Conservation (phyloP, 805 yeast genomes). For the Saccharomyces cerevisiae region DNA sequence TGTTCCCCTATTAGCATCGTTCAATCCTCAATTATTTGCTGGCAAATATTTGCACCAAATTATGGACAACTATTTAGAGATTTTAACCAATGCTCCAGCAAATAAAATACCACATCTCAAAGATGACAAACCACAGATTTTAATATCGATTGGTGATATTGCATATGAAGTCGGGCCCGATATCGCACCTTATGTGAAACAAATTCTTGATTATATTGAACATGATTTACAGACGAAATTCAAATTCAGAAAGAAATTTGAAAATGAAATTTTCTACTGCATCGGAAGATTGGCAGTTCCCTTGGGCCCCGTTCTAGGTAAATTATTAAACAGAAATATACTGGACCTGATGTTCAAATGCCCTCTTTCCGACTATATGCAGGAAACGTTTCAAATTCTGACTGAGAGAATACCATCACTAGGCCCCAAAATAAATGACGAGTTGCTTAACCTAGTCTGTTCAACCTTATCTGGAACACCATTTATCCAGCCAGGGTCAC, state of each 20-base stretch:
- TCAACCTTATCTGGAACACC: conserved; percentile 66
- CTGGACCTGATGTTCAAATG: conserved; percentile 70
- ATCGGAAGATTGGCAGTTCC: conserved; percentile 74
- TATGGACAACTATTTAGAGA: conserved; percentile 65
- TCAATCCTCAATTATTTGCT: conserved; percentile 63
- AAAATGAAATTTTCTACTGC: conserved; percentile 79
- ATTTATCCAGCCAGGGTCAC: conserved; percentile 81
- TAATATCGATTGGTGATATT: conserved; percentile 72
- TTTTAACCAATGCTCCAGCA: conserved; percentile 53
- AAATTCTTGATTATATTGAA: conserved; percentile 66
- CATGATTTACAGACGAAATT: conserved; percentile 52
- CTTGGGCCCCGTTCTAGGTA: conserved; percentile 81
- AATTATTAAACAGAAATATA: conserved; percentile 70
- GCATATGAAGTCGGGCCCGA: conserved; percentile 64
- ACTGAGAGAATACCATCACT: conserved; percentile 67
- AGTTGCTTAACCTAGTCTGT: conserved; percentile 61
- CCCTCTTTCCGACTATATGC: conserved; percentile 68
- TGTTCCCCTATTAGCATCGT: conserved; percentile 69
- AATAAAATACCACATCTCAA: conserved; percentile 4
- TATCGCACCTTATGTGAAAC: conserved; percentile 78
- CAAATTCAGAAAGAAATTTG: conserved; percentile 58
- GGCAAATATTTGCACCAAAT: conserved; percentile 73
- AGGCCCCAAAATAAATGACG: conserved; percentile 58
- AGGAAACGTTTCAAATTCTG: conserved; percentile 59
- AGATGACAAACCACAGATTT: conserved; percentile 58